These are phyloP conservation scores for Zoysia japonica DNA, from an alignment of 176 grass and related monocot genomes.

Conservation along the genomic window DNA sequence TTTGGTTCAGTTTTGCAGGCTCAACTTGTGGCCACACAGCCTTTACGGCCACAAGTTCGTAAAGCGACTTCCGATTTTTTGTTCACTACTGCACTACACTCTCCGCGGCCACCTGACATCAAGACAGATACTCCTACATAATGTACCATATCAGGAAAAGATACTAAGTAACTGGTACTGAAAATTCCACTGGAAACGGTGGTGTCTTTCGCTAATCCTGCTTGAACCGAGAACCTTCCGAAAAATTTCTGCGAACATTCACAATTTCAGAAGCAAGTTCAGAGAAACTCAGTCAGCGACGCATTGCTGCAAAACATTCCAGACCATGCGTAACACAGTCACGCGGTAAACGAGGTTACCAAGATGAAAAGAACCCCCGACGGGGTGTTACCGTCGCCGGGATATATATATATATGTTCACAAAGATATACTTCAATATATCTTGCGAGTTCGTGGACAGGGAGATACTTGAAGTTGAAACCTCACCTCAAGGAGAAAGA, in stretches of 20 bases:
- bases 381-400: background rate
- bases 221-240: background rate
- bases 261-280: background rate
- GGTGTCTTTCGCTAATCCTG: background rate
- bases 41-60: conserved; percentile 20
- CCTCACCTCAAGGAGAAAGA: background rate
- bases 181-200: background rate
- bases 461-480: background rate
- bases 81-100: conserved; percentile 1
- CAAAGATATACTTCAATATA: background rate
- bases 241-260: background rate
- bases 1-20: background rate
- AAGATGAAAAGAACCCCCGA: background rate
- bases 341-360: background rate
- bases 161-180: background rate
- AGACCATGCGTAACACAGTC: background rate
- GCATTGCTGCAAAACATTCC: background rate
- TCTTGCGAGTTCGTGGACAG: background rate
- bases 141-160: background rate
- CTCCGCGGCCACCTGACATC: background rate
- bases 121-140: background rate
- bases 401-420: background rate
- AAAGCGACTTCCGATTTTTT: conserved; percentile 26
- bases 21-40: conserved; percentile 20
- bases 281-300: background rate